A percentile compares a stretch with the other conserved stretches of the same genome.
Conservation (phyloP, 2,329 filamentous ascomycete species). For the Biscogniauxia sp. region DNA sequence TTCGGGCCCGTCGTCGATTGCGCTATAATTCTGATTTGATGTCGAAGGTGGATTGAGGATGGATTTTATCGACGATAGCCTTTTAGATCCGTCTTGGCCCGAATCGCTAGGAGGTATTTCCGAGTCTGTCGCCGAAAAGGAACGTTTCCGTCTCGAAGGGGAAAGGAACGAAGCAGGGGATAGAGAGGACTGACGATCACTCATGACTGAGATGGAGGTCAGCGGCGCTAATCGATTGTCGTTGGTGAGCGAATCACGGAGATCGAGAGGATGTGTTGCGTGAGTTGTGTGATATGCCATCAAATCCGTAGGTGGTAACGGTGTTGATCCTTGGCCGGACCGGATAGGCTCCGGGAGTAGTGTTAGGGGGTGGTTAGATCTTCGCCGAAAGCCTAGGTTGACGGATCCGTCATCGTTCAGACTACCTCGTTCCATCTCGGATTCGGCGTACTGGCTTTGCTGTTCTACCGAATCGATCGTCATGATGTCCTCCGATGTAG, state of each 20-base stretch:
- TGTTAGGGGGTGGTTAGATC: constrained; percentile 43
- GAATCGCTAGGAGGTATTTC: constrained; percentile 41
- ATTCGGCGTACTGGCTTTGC: constrained; percentile 35
- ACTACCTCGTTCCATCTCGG: constrained; percentile 51
- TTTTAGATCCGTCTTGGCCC: constrained; percentile 52
- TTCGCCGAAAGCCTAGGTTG: constrained; percentile 57
- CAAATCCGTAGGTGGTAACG: constrained; percentile 45
- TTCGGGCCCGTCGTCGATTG: constrained; percentile 38
- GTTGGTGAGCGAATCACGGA: constrained; percentile 46
- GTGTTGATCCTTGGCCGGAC: constrained; percentile 44
- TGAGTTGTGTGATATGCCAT: constrained; percentile 51
- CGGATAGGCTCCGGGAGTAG: constrained; percentile 47
- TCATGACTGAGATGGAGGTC: constrained; percentile 42
- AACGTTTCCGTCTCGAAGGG: constrained; percentile 64
- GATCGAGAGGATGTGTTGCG: constrained; percentile 37
- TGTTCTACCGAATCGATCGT: constrained; percentile 49
- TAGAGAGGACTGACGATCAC: constrained; percentile 55
- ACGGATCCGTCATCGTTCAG: constrained; percentile 64
- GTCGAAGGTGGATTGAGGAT: constrained; percentile 61
- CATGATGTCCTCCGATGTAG: constrained; percentile 37
- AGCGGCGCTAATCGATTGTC: constrained; percentile 60
- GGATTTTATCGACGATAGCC: constrained; percentile 72
- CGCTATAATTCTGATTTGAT: constrained; percentile 20
- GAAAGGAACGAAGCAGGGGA: constrained; percentile 61
- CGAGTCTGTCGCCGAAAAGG: constrained; percentile 60